Evolutionary conservation across 2,329 filamentous ascomycete genomes (phyloP), one percentile per base, ranked within the genome.

Genomic region (Claviceps africana): DNA sequence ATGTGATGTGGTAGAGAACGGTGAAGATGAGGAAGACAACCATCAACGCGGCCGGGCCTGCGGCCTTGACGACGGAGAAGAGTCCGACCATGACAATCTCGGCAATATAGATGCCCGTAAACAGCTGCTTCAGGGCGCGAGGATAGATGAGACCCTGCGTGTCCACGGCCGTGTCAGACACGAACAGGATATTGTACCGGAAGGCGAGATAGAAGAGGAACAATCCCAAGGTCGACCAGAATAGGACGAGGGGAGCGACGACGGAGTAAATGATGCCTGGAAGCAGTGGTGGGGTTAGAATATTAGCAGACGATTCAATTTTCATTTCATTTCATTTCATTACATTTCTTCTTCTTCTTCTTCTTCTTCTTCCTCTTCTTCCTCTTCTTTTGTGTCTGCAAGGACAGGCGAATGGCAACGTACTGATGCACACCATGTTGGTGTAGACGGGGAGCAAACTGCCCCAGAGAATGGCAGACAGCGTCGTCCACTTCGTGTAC

Each of bases 121-220:
- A 80, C 33, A 93, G 77, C 56, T 97, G 90, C 72, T 95, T 88
- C 44, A 97, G 76, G 5, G 88, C 90, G 25, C 88, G 85, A 1
- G 88, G 85, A 64, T 95, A 97, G 61, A 88, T 82, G 22, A 91
- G 81, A 48, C 93, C 91, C 61, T 88, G 88, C 47, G 89, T 95
- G 63, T 97, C 90, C 56, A 95, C 82, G 56, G 82, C 74, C 13
- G 85, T 78, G 58, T 89, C 85, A 47, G 81, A 83, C 15, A 93
- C 86, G 64, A 87, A 95, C 22, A 95, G 73, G 51, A 95, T 67
- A 67, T 91, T 90, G 75, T 95, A 95, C 39, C 86, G 80, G 71
- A 89, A 95, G 51, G 87, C 85, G 50, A 88, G 74, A 67, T 94
- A 93, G 71, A 94, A 87, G 48, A 94, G 71, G 43, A 74, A 78